A percentile compares a stretch with the other conserved stretches of the same genome.
These are phyloP conservation scores for Blastocystis sp. DNA, from an alignment of 352 stramenopile genomes.

Conservation along the genomic window DNA sequence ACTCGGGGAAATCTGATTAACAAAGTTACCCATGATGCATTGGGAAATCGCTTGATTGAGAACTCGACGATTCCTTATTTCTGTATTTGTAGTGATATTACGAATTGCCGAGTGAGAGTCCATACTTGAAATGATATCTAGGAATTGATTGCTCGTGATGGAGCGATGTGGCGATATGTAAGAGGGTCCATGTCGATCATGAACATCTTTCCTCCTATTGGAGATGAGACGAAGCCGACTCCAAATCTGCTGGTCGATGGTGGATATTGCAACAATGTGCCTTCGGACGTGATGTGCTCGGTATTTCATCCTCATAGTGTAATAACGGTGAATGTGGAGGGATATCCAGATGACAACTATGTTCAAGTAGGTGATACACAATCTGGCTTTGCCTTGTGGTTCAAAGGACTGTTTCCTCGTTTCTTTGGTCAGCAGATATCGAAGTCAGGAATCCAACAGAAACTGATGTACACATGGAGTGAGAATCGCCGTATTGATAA, in stretches of 20 bases:
- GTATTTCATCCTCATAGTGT: conserved; percentile 44
- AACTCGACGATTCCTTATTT: conserved; percentile 84
- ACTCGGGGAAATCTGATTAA: conserved; percentile 54
- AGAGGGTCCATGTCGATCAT: conserved; percentile 77
- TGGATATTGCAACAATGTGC: conserved; percentile 85
- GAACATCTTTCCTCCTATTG: conserved; percentile 66
- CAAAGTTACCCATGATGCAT: conserved; percentile 58
- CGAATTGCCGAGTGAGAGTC: conserved; percentile 62
- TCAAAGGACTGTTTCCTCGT: conserved; percentile 30
- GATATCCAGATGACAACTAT: conserved; percentile 10
- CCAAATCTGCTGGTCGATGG: conserved; percentile 75
- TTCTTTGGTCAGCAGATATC: conserved; percentile 42
- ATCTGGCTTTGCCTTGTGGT: conserved; percentile 23
- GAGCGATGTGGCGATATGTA: conserved; percentile 79
- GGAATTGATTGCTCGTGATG: conserved; percentile 77
- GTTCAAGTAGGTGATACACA: conserved; percentile 25
- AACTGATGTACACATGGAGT: conserved; percentile 53
- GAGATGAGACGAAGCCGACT: not conserved
- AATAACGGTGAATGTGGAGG: conserved; percentile 55
- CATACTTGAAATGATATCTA: conserved; percentile 68
- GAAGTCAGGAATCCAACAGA: conserved; percentile 39
- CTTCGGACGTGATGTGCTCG: conserved; percentile 68
- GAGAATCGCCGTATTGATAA: conserved; percentile 36
- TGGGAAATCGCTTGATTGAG: conserved; percentile 65
- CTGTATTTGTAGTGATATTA: conserved; percentile 82